Base-by-base conservation (phyloP, 176 grass and related monocot species). In the Carex pumila region DNA sequence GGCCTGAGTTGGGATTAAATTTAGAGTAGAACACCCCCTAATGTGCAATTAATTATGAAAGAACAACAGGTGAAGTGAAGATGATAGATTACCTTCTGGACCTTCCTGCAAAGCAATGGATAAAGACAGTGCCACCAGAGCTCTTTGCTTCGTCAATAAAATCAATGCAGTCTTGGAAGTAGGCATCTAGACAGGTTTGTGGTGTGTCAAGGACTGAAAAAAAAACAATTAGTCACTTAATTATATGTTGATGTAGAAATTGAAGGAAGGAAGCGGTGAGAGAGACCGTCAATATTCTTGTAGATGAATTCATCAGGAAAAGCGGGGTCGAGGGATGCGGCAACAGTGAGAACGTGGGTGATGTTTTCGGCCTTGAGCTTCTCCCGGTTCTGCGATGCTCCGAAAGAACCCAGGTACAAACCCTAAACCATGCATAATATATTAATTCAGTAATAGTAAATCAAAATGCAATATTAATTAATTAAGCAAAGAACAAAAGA, bases 41-140 rank as follows among this genome's bases (percentile, higher is more conserved):
- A 15, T 67, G 1, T 36, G 32, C 13, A 63, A 63, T 25, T 22
- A 61, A 9, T 61, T 61, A 63, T 10, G 66, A 3, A 15, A 70
- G 2, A 36, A 50, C 9, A 50, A 50, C 2, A 50, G 2, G 10
- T 12, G 47, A 50, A 50, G 47, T 50, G 3, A 49, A 47, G 37
- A 21, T 45, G 10, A 63, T 47, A 3, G 37, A 63, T 85, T 89
- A 98, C 96, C 96, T 99, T 87, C 91, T 94, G 11, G 96, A 99
- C 80, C 88, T 86, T 81, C 96, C 96, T 18, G 91, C 96, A 93
- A 92, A 98, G 87, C 96, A 98, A 90, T 98, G 96, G 76, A 98
- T 89, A 55, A 98, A 79, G 30, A 92, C 89, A 47, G 78, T 85
- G 65, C 89, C 93, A 84, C 96, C 91, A 65, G 85, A 36, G 47